A percentile compares a stretch with the other conserved stretches of the same genome.
These are phyloP conservation scores for Thielaviopsis musarum DNA, from an alignment of 2,329 filamentous ascomycete genomes.

Conservation along the genomic window DNA sequence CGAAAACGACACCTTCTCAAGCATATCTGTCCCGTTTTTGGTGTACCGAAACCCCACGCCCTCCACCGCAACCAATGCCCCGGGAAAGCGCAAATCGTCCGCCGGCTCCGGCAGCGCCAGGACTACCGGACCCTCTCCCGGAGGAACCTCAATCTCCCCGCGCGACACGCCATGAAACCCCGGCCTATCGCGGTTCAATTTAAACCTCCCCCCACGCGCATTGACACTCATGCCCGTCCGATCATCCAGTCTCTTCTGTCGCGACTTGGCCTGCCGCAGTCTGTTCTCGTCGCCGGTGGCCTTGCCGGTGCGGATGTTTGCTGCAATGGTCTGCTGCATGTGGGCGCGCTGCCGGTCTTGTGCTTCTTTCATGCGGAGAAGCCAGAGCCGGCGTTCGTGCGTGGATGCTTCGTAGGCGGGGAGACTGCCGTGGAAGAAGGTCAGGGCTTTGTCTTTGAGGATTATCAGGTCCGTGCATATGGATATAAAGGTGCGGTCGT, in stretches of 20 bases:
- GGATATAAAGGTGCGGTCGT: constrained; percentile 69
- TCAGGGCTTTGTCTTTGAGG: constrained; percentile 52
- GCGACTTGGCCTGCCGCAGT: constrained; percentile 66
- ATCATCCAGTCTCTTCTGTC: constrained; percentile 73
- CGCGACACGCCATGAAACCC: constrained; percentile 44
- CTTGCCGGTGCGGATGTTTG: constrained; percentile 59
- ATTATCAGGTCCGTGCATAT: constrained; percentile 64
- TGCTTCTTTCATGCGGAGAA: constrained; percentile 63
- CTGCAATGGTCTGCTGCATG: constrained; percentile 60
- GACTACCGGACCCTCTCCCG: constrained; percentile 39
- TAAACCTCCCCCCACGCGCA: constrained; percentile 58
- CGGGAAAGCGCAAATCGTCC: constrained; percentile 53
- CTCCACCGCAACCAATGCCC: constrained; percentile 56
- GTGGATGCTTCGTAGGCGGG: constrained; percentile 53
- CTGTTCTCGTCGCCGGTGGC: constrained; percentile 72
- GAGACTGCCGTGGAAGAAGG: constrained; percentile 60
- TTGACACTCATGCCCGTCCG: constrained; percentile 61
- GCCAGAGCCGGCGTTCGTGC: constrained; percentile 48
- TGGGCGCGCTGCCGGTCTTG: constrained; percentile 68
- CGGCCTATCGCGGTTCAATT: constrained; percentile 55
- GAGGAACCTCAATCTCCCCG: constrained; percentile 55
- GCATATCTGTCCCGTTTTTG: constrained; percentile 19
- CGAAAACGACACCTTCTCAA: constrained; percentile 49
- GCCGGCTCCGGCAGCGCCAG: constrained; percentile 44
- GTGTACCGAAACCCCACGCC: constrained; percentile 48